Evolutionary conservation across 1,284 basidiomycete genomes (phyloP).

Genomic region (Albatrellus sp.): DNA sequence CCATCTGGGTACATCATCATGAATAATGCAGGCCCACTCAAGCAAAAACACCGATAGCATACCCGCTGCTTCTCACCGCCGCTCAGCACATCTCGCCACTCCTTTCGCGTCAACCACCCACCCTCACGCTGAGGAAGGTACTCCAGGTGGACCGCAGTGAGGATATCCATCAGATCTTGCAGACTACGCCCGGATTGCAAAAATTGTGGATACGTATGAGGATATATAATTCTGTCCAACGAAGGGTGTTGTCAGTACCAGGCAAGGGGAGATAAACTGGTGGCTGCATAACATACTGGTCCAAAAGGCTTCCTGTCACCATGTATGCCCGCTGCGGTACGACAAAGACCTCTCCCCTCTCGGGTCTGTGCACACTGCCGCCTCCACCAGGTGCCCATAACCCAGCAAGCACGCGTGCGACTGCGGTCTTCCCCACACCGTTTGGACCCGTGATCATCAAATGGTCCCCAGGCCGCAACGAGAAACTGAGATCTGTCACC

Average conservation of each 20-base stretch:
- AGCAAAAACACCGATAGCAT: slow-evolving; percentile 13
- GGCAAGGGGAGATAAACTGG: no score
- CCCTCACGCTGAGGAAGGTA: slow-evolving; percentile 86
- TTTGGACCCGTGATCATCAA: slow-evolving; percentile 91
- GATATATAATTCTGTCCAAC: slow-evolving; percentile 52
- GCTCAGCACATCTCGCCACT: slow-evolving; percentile 91
- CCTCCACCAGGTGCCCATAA: slow-evolving; percentile 63
- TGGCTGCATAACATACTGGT: slow-evolving; percentile 46
- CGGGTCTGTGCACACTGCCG: slow-evolving; percentile 29
- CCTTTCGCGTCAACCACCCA: slow-evolving; percentile 82
- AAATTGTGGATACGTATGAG: slow-evolving; percentile 75
- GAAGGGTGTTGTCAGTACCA: no score
- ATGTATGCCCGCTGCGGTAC: slow-evolving; percentile 91
- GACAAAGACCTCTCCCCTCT: slow-evolving; percentile 63
- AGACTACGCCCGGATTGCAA: slow-evolving; percentile 50
- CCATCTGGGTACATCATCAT: slow-evolving; percentile 45
- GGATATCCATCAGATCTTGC: slow-evolving; percentile 59
- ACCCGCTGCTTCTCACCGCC: slow-evolving; percentile 94
- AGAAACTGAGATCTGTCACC: slow-evolving; percentile 62
- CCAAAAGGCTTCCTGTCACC: slow-evolving; percentile 75
- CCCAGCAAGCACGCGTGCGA: slow-evolving; percentile 84
- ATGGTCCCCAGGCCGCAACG: slow-evolving; percentile 74
- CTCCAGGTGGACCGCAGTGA: slow-evolving; percentile 72
- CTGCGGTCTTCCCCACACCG: slow-evolving; percentile 88
- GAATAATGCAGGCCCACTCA: background rate